Conservation (phyloP, 495 filamentous ascomycete species). For the Daldinia decipiens region DNA sequence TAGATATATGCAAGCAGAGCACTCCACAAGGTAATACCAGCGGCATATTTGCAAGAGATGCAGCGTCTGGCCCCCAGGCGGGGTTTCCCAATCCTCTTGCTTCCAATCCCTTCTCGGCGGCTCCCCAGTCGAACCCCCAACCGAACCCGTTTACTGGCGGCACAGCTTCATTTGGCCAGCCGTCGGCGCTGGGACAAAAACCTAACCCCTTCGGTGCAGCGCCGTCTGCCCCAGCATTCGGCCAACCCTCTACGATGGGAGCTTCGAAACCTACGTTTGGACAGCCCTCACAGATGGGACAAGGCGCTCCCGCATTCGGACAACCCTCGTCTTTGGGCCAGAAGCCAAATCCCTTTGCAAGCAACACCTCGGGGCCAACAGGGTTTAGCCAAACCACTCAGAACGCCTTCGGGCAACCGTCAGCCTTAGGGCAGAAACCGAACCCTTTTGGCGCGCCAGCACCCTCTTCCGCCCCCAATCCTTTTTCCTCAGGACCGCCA, state of each 20-base stretch:
- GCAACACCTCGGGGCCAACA: slow-evolving; percentile 43
- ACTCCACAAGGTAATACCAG: slow-evolving; percentile 49
- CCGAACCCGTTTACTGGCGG: slow-evolving; percentile 40
- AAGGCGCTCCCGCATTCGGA: slow-evolving; percentile 48
- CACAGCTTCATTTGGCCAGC: slow-evolving; percentile 57
- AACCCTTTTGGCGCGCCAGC: slow-evolving; percentile 41
- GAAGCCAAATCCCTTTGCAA: slow-evolving; percentile 53
- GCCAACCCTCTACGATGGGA: slow-evolving; percentile 53
- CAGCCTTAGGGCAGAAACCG: slow-evolving; percentile 36
- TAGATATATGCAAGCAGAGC: slow-evolving; percentile 70
- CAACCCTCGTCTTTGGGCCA: slow-evolving; percentile 51
- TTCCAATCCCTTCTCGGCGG: slow-evolving; percentile 51
- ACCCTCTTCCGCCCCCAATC: slow-evolving; percentile 26
- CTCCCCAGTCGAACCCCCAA: slow-evolving; percentile 44
- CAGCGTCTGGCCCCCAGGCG: slow-evolving; percentile 23
- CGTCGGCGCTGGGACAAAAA: slow-evolving; percentile 52
- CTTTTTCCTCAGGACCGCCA: slow-evolving; percentile 37
- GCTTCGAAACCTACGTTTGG: slow-evolving; percentile 51
- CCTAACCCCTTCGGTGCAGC: slow-evolving; percentile 55
- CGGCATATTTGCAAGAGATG: slow-evolving; percentile 42
- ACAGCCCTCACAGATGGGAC: slow-evolving; percentile 54
- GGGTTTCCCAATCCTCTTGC: slow-evolving; percentile 42
- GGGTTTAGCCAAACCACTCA: slow-evolving; percentile 37
- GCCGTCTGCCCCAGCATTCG: slow-evolving; percentile 51
- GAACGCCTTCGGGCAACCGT: slow-evolving; percentile 39